Evolutionary conservation across 2,329 filamentous ascomycete genomes (phyloP).

Genomic region (Fusarium transvaalense): DNA sequence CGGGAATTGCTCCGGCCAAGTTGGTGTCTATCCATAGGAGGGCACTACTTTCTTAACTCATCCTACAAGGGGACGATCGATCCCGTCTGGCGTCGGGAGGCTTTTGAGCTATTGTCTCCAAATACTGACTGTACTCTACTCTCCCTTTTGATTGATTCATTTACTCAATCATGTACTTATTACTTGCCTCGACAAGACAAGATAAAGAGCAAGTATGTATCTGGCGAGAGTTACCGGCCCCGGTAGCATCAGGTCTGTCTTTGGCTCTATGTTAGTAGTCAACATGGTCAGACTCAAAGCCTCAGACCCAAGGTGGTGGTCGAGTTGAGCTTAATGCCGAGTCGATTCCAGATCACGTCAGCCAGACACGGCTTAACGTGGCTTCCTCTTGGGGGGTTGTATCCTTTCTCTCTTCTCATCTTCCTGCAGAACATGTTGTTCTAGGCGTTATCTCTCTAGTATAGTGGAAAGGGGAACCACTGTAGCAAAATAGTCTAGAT

Average conservation of each 20-base stretch:
- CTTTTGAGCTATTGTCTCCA: constrained; percentile 18
- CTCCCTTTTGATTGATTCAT: neutral
- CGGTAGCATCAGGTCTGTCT: neutral
- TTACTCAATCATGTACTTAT: neutral
- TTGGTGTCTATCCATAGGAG: neutral
- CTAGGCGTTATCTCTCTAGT: neutral
- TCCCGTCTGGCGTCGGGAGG: constrained; percentile 30
- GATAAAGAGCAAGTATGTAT: neutral
- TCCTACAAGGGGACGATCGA: constrained; percentile 16
- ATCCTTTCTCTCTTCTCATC: neutral
- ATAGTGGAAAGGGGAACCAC: constrained; percentile 1
- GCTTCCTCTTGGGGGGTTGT: neutral
- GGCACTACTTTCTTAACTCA: neutral
- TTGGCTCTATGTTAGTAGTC: neutral
- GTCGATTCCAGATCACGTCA: constrained; percentile 28
- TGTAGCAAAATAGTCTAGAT: neutral
- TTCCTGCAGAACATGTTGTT: neutral
- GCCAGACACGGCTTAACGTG: constrained; percentile 16
- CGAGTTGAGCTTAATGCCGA: constrained; percentile 27
- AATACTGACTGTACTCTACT: constrained; percentile 12
- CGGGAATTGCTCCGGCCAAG: neutral
- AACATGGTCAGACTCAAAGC: constrained; percentile 7
- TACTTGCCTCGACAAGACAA: neutral
- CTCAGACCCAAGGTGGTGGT: constrained; percentile 21
- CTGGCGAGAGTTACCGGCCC: neutral